These are phyloP conservation scores for Coprinopsis cinerea DNA, from an alignment of 768 basidiomycete genomes.

Conservation along the genomic window DNA sequence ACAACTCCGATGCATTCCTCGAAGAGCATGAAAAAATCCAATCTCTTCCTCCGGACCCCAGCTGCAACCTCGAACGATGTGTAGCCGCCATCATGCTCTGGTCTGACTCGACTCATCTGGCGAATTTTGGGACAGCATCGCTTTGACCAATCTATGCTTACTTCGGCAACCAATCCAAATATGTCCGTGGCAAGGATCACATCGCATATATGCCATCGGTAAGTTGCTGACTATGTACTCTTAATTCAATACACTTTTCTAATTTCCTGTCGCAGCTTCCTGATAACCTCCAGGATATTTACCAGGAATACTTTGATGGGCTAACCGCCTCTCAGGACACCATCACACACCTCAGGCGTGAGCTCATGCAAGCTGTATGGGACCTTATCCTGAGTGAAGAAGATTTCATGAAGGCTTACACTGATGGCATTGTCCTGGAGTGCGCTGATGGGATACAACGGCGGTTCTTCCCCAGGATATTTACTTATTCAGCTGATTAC, in stretches of 20 bases:
- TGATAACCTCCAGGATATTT: slow-evolving; percentile 3
- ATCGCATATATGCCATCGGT: slow-evolving; percentile 25
- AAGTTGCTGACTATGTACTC: neutral
- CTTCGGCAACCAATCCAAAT: slow-evolving; percentile 31
- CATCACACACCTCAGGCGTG: slow-evolving; percentile 21
- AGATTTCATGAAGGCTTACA: slow-evolving; percentile 21
- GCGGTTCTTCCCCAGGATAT: slow-evolving; percentile 21
- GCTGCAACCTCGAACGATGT: slow-evolving; percentile 5
- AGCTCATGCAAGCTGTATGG: slow-evolving; percentile 24
- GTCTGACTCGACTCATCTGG: slow-evolving; percentile 23
- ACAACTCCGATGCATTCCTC: slow-evolving; percentile 7
- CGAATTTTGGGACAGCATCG: slow-evolving; percentile 19
- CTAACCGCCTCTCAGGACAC: slow-evolving; percentile 10
- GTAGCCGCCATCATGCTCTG: slow-evolving; percentile 22
- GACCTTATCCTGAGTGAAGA: slow-evolving; percentile 16
- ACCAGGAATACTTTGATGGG: neutral
- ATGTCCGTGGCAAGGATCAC: slow-evolving; percentile 22
- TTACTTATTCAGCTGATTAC: slow-evolving; percentile 26
- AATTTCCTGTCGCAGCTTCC: neutral
- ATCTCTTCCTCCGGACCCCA: neutral
- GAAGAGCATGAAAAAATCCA: slow-evolving; percentile 6
- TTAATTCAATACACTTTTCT: neutral
- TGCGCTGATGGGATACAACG: slow-evolving; percentile 21
- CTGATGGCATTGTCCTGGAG: slow-evolving; percentile 19
- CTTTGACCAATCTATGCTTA: slow-evolving; percentile 30